Evolutionary conservation across 2,329 filamentous ascomycete genomes (phyloP), one percentile per base, ranked within the genome.

Genomic region (Cadophora sp.): DNA sequence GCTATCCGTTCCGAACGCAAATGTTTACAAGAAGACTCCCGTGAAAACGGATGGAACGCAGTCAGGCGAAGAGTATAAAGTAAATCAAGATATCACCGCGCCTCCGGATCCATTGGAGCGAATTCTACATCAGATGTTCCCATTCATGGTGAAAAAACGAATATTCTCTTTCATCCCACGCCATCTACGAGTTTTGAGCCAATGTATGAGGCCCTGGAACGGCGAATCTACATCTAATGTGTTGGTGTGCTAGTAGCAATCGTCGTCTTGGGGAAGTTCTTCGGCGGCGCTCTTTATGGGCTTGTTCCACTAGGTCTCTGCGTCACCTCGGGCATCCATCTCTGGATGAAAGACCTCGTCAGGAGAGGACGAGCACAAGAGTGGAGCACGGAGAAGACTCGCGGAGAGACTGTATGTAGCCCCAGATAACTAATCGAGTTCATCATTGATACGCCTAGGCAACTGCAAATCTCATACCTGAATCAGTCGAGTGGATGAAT

Each of bases 401-500:
- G 95, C 68, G 95, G 95, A 3, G 87, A 96, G 81, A 94, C 89
- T 60, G 89, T 88, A 78, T 71, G 82, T 67, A 61, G 26, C 11
- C 24, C 19, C 37, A 22, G 24, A 40, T 12, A 19, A 12, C 31
- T 12, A 48, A 3, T 55, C 48, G 12, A 31, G 9, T 50, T 46
- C 56, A 3, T 53, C 1, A 48, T 55, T 72, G 58, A 69, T 16
- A 43, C 55, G 46, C 11, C 12, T 62, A 89, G 79, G 93, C 95
- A 0, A 93, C 92, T 2, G 89, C 91, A 34, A 97, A 97, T 75
- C 83, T 98, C 31, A 91, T 98, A 7, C 95, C 95, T 0, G 95
- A 97, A 80, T 97, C 92, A 0, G 94, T 97, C 7, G 91, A 94
- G 78, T 98, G 96, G 96, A 91, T 99, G 87, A 99, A 99, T 79